phyloP scores from a whole-genome alignment of 208 protist species.

The Leishmania aethiopica region DNA sequence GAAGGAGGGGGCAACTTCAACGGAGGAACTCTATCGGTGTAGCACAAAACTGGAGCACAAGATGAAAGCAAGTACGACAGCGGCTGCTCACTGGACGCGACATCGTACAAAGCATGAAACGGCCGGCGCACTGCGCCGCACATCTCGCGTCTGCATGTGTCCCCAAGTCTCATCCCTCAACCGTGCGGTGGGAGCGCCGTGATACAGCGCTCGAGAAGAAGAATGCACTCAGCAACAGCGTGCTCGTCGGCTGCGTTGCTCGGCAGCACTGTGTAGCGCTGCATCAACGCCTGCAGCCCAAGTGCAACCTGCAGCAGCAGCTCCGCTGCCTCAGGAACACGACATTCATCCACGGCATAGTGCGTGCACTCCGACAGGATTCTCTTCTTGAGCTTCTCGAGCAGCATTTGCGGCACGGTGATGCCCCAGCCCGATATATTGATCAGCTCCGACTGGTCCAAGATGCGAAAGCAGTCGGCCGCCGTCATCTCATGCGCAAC shows the following conservation, averaged over 20 bases:
- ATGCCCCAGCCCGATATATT: slow-evolving; percentile 50
- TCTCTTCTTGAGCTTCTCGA: slow-evolving; percentile 54
- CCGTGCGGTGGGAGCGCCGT: background rate
- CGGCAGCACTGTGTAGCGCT: slow-evolving; percentile 44
- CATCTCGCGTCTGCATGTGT: background rate
- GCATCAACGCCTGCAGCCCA: slow-evolving; percentile 34
- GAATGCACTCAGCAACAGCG: slow-evolving; percentile 14
- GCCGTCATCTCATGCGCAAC: slow-evolving; percentile 34
- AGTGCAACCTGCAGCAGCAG: slow-evolving; percentile 29
- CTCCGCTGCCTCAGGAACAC: slow-evolving; percentile 10
- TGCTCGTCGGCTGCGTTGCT: slow-evolving; percentile 30
- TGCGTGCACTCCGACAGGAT: slow-evolving; percentile 28
- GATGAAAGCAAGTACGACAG: background rate
- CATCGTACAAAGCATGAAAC: background rate
- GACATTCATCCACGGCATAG: slow-evolving; percentile 1
- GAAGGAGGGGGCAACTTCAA: background rate
- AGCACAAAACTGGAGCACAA: background rate
- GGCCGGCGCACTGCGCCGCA: background rate
- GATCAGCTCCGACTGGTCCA: slow-evolving; percentile 62
- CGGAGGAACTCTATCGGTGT: background rate
- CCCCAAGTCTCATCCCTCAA: background rate
- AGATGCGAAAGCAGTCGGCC: slow-evolving; percentile 42
- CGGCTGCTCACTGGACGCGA: background rate
- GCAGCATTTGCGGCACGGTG: slow-evolving; percentile 38
- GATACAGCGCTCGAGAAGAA: slow-evolving; percentile 10